Conservation (phyloP, 768 basidiomycete genomes). For the Hysterangium stoloniferum region DNA sequence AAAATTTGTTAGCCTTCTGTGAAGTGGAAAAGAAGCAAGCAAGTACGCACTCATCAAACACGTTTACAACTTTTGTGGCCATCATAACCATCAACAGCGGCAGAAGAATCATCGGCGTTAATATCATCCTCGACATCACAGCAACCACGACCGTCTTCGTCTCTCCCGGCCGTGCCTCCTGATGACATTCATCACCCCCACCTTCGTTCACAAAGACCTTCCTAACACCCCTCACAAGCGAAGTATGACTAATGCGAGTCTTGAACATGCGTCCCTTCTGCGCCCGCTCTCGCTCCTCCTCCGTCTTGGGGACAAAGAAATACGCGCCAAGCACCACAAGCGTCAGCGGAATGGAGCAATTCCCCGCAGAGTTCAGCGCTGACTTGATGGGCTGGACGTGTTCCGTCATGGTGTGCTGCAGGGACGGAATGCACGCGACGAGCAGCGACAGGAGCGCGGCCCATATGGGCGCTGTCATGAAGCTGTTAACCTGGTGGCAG, state of each 20-base stretch:
- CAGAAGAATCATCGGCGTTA: conserved; percentile 71
- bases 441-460: conserved; percentile 67
- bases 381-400: conserved; percentile 61
- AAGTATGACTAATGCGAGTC: conserved; percentile 15
- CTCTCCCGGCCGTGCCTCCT: conserved; percentile 67
- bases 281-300: conserved; percentile 2
- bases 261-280: conserved; percentile 16
- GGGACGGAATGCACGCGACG: conserved; percentile 66
- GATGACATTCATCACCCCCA: background rate
- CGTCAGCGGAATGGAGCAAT: conserved; percentile 81
- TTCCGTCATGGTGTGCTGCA: conserved; percentile 63
- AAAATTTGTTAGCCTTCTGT: no score
- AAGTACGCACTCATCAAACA: conserved; percentile 70
- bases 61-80: conserved; percentile 31
- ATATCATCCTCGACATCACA: conserved; percentile 77
- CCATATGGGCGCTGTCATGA: conserved; percentile 88
- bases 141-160: conserved; percentile 77
- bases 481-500: conserved; percentile 46
- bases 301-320: conserved; percentile 47
- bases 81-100: conserved; percentile 66
- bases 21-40: no score
- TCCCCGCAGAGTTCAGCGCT: conserved; percentile 59
- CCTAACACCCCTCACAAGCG: conserved; percentile 35
- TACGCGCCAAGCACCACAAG: conserved; percentile 90
- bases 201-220: conserved; percentile 31